phyloP scores from a whole-genome alignment of 75 land plant genomes.

The Picea glauca region DNA sequence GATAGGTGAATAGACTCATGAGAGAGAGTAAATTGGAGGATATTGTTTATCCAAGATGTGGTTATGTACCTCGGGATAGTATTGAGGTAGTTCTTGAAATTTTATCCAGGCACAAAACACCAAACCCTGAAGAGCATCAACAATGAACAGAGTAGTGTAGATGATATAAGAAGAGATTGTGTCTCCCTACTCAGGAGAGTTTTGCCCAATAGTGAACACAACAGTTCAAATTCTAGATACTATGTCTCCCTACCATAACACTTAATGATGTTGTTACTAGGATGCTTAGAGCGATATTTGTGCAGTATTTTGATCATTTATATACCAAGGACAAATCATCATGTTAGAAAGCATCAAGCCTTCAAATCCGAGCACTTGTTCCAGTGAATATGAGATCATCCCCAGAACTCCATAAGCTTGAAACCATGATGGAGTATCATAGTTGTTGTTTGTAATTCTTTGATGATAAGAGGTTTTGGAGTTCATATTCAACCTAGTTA shows the following conservation, averaged over 20 bases:
- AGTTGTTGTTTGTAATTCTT: no score
- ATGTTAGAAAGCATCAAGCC: no score
- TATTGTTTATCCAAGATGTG: conserved; percentile 62
- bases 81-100: conserved; percentile 73
- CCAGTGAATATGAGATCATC: no score
- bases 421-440: no score
- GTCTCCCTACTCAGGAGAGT: conserved; percentile 75
- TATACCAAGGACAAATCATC: no score
- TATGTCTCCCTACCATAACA: conserved; percentile 61
- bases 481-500: no score
- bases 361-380: no score
- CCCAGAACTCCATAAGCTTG: no score
- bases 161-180: conserved; percentile 79
- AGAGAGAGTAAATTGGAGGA: conserved; percentile 53
- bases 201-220: conserved; percentile 70
- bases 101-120: conserved; percentile 62
- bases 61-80: conserved; percentile 46
- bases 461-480: no score
- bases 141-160: conserved; percentile 78
- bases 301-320: no score
- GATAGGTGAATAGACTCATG: conserved; percentile 79
- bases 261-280: no score
- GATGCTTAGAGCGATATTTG: no score
- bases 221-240: conserved; percentile 76
- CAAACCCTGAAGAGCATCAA: conserved; percentile 66